Evolutionary conservation across 129 eudicot genomes (phyloP), one percentile per base, ranked within the genome.

Genomic region (Scalesia atractyloides): DNA sequence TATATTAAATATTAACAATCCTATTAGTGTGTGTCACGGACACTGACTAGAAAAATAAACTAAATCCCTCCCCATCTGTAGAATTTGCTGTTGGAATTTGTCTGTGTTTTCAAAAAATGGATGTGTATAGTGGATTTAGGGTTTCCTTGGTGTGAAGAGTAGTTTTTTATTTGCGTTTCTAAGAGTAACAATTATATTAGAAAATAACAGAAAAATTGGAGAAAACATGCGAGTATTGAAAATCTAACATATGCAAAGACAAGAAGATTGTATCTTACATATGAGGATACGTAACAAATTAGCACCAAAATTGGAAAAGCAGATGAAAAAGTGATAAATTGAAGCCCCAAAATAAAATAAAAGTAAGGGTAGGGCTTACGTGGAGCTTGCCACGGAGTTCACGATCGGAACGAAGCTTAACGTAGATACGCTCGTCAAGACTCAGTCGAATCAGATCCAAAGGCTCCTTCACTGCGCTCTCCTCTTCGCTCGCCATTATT

Each of bases 371-470:
- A 41, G 46, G 17, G 34, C 34, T 30, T 62, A 91, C 99, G 69
- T 95, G 99, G 59, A 95, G 99, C 63, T 88, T 95, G 81, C 99
- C 99, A 51, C 99, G 99, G 47, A 95, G 99, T 53, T 95, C 99
- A 24, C 99, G 94, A 72, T 95, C 99, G 15, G 91, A 87, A 14
- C 99, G 97, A 66, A 95, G 99, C 86, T 95, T 91, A 64, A 95
- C 99, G 80, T 95, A 90, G 82, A 95, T 91, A 44, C 97, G 96
- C 64, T 95, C 97, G 83, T 95, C 99, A 16, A 95, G 96, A 49
- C 97, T 95, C 81, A 95, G 99, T 2, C 99, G 73, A 13, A 95
- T 95, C 33, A 95, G 95, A 84, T 95, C 99, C 78, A 95, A 67
- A 3, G 99, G 97, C 88, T 95, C 99, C 84, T 91, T 95, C 63